Conservation (phyloP, 2,329 filamentous ascomycete genomes). For the Huntiella decipiens region DNA sequence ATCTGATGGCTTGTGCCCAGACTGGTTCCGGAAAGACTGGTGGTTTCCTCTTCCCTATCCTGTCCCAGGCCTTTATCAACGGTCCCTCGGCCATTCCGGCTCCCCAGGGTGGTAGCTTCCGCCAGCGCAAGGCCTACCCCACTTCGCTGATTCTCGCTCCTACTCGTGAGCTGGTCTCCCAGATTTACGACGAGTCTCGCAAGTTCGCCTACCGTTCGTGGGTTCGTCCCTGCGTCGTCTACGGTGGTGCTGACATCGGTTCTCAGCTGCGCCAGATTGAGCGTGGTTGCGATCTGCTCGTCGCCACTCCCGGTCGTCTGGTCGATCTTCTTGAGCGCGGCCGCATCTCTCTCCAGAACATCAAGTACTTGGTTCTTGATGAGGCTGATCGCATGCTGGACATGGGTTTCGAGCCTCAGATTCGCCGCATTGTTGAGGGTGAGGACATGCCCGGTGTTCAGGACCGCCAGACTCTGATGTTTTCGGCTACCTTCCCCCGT, state of each 20-base stretch:
- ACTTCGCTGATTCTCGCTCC: constrained; percentile 91
- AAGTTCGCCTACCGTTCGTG: constrained; percentile 98
- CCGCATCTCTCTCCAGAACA: constrained; percentile 91
- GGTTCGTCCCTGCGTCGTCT: constrained; percentile 96
- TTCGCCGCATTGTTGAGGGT: constrained; percentile 92
- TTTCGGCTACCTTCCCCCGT: constrained; percentile 95
- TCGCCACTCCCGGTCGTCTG: constrained; percentile 90
- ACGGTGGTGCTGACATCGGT: constrained; percentile 96
- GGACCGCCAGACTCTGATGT: constrained; percentile 95
- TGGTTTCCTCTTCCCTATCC: constrained; percentile 96
- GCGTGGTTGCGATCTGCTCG: constrained; percentile 86
- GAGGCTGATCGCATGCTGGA: constrained; percentile 99
- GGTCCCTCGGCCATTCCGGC: constrained; percentile 57
- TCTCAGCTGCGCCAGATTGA: constrained; percentile 97
- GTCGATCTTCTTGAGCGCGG: constrained; percentile 97
- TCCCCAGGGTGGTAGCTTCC: constrained; percentile 55
- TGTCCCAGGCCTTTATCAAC: constrained; percentile 89
- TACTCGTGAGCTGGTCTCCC: constrained; percentile 93
- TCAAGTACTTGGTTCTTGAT: constrained; percentile 97
- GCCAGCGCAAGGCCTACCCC: constrained; percentile 93
- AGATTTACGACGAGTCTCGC: constrained; percentile 93
- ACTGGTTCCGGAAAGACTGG: constrained; percentile 99
- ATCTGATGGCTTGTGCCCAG: constrained; percentile 98
- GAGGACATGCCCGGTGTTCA: constrained; percentile 86
- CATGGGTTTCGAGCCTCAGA: constrained; percentile 99